Evolutionary conservation across 192 early-diverging fungal species (phyloP).

Genomic region (Gonapodya sp.): DNA sequence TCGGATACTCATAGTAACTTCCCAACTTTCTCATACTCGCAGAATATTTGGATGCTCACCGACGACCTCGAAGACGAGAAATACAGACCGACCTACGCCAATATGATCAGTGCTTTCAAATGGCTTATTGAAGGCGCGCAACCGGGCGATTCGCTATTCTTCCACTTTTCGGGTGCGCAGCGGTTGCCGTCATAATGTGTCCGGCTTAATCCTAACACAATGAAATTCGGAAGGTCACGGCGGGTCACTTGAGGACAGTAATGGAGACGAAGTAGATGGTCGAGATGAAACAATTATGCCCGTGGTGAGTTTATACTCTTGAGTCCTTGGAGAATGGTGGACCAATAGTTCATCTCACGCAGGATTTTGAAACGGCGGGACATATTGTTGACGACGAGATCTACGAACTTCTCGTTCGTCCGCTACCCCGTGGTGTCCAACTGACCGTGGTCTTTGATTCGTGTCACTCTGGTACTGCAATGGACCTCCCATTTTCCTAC

Average conservation of each 20-base stretch:
- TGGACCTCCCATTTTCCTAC: slow-evolving; percentile 2
- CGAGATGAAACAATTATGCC: slow-evolving; percentile 31
- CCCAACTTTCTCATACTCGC: neutral
- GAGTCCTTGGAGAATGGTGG: neutral
- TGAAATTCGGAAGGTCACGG: slow-evolving; percentile 47
- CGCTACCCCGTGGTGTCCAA: slow-evolving; percentile 56
- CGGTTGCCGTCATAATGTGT: neutral
- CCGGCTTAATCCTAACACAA: neutral
- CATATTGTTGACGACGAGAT: slow-evolving; percentile 61
- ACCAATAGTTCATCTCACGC: slow-evolving; percentile 52
- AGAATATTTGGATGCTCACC: slow-evolving; percentile 24
- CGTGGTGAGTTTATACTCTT: neutral
- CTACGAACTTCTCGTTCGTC: slow-evolving; percentile 46
- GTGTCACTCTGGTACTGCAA: slow-evolving; percentile 33
- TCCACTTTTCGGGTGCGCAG: slow-evolving; percentile 50
- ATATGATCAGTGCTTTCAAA: slow-evolving; percentile 50
- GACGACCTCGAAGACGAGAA: slow-evolving; percentile 11
- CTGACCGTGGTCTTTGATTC: slow-evolving; percentile 68
- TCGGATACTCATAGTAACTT: neutral
- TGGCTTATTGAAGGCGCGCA: slow-evolving; percentile 57
- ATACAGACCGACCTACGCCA: slow-evolving; percentile 32
- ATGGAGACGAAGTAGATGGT: slow-evolving; percentile 42
- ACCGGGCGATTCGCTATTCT: slow-evolving; percentile 65
- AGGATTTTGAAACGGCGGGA: slow-evolving; percentile 59
- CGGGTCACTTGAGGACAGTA: slow-evolving; percentile 32